A percentile compares a stretch with the other conserved stretches of the same genome.
Evolutionary conservation across 352 stramenopile species (phyloP).

Genomic region (Phytopythium ostracodes): DNA sequence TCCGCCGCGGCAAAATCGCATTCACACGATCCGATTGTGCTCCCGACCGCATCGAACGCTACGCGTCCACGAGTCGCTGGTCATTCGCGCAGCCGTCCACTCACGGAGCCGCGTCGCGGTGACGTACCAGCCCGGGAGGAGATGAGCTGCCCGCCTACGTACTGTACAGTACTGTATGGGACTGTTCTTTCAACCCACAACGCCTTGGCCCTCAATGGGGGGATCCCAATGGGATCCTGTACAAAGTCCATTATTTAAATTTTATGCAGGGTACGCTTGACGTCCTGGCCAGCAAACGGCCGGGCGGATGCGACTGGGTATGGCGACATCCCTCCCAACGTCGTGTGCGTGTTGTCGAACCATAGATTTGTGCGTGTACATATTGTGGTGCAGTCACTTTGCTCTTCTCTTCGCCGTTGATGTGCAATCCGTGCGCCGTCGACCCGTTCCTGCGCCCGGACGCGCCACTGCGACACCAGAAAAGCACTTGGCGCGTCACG

Average conservation of each 20-base stretch:
- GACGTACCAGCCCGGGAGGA: neutral
- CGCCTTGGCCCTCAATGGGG: neutral
- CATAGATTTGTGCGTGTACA: too few species aligned
- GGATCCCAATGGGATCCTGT: too few species aligned
- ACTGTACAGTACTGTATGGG: too few species aligned
- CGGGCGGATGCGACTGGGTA: too few species aligned
- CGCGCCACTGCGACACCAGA: neutral
- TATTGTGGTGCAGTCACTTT: too few species aligned
- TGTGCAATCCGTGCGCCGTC: neutral
- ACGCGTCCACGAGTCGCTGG: neutral
- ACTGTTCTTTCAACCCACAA: neutral
- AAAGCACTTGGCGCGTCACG: too few species aligned
- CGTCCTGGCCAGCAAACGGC: too few species aligned
- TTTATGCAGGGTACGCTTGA: too few species aligned
- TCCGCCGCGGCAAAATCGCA: neutral
- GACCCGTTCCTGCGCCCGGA: neutral
- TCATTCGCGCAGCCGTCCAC: neutral
- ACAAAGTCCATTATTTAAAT: too few species aligned
- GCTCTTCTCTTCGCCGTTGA: neutral
- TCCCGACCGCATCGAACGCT: too few species aligned
- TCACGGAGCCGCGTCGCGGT: neutral
- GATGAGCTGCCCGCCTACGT: neutral
- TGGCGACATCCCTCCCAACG: too few species aligned
- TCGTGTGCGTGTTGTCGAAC: too few species aligned
- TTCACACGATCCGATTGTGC: neutral